phyloP scores from a whole-genome alignment of 176 grass and related monocot genomes.

The Bonia amplexicaulis region DNA sequence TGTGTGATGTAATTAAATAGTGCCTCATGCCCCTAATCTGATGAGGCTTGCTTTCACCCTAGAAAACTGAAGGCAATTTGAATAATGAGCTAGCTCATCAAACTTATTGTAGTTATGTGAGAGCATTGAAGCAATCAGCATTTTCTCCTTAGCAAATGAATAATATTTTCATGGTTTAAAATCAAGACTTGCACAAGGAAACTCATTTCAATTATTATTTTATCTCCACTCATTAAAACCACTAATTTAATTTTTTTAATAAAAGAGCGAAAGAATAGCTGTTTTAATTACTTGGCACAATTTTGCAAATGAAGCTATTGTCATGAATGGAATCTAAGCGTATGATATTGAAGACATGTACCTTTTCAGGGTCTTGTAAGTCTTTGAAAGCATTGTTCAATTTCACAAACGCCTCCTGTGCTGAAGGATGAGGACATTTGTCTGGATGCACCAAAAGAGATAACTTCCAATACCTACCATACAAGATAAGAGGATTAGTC shows the following conservation, averaged over 20 bases:
- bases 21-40: neutral
- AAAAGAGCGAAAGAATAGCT: neutral
- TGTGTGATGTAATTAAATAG: neutral
- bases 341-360: constrained; percentile 27
- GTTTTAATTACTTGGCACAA: neutral
- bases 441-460: constrained; percentile 94
- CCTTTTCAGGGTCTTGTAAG: constrained; percentile 89
- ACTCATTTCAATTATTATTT: neutral
- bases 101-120: neutral
- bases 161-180: neutral
- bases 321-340: neutral
- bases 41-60: neutral
- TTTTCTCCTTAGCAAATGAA: neutral
- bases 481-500: constrained; percentile 20
- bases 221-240: neutral
- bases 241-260: neutral
- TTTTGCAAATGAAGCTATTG: neutral
- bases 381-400: constrained; percentile 96
- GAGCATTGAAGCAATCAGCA: neutral
- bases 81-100: neutral
- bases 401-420: constrained; percentile 85
- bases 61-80: neutral
- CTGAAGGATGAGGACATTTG: constrained; percentile 89
- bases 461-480: constrained; percentile 92
- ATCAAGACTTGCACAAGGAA: neutral